Evolutionary conservation across 2,329 filamentous ascomycete species (phyloP).

Genomic region (Fusarium sp.): DNA sequence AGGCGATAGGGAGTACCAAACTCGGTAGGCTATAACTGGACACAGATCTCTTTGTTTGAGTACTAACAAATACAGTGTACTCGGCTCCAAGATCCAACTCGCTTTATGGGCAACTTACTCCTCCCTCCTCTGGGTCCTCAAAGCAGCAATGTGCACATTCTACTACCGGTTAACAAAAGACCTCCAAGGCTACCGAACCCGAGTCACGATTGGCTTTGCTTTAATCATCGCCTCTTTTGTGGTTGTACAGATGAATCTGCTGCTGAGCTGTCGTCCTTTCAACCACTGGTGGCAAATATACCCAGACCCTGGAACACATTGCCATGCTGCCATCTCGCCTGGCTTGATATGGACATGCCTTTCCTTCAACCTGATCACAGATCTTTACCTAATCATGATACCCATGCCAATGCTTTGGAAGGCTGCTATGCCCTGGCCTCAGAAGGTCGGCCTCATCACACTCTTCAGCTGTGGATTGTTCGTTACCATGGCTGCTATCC

Average conservation of each 20-base stretch:
- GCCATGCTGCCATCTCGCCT: slow-evolving; percentile 64
- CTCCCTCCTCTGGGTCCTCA: slow-evolving; percentile 67
- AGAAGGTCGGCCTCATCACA: slow-evolving; percentile 56
- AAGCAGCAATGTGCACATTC: slow-evolving; percentile 68
- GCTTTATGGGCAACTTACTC: slow-evolving; percentile 69
- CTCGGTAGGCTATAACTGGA: slow-evolving; percentile 47
- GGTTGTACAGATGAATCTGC: slow-evolving; percentile 62
- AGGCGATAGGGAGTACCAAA: slow-evolving; percentile 59
- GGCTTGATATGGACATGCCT: slow-evolving; percentile 66
- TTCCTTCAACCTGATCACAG: slow-evolving; percentile 66
- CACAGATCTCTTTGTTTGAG: rapidly evolving
- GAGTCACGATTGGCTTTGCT: slow-evolving; percentile 64
- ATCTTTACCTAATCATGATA: slow-evolving; percentile 70
- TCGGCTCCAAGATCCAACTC: slow-evolving; percentile 69
- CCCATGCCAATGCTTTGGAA: slow-evolving; percentile 66
- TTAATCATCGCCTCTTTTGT: slow-evolving; percentile 64
- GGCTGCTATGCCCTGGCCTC: slow-evolving; percentile 52
- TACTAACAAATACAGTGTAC: slow-evolving; percentile 53
- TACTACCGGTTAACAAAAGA: slow-evolving; percentile 66
- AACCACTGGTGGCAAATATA: slow-evolving; percentile 70
- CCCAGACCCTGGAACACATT: slow-evolving; percentile 66
- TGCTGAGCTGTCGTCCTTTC: slow-evolving; percentile 67
- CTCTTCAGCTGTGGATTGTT: slow-evolving; percentile 58
- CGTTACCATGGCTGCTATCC: slow-evolving; percentile 56
- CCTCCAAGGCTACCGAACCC: slow-evolving; percentile 57